A percentile compares a stretch with the other conserved stretches of the same genome.
These are phyloP conservation scores for Colletotrichum sp. DNA, from an alignment of 2,329 filamentous ascomycete species.

Conservation along the genomic window DNA sequence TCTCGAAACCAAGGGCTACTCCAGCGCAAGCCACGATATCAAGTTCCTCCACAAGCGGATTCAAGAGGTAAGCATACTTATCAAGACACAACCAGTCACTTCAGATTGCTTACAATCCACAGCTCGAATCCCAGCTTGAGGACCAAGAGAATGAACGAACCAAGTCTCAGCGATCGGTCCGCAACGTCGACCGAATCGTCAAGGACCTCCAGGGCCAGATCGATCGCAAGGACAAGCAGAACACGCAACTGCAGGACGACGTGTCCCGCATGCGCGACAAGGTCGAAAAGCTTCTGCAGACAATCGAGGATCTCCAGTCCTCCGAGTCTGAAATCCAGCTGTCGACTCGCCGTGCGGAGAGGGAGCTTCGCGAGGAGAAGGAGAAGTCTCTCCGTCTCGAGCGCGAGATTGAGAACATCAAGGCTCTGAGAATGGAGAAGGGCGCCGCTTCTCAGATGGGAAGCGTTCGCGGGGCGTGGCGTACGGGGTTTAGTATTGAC, in stretches of 20 bases:
- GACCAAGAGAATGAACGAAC: constrained; percentile 79
- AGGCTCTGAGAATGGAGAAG: constrained; percentile 75
- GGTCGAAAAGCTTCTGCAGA: constrained; percentile 84
- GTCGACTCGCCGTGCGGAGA: constrained; percentile 82
- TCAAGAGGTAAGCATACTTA: constrained; percentile 75
- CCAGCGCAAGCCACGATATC: constrained; percentile 91
- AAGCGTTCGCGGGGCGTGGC: constrained; percentile 33
- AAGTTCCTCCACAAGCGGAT: constrained; percentile 93
- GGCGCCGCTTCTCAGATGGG: constrained; percentile 35
- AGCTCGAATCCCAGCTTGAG: constrained; percentile 90
- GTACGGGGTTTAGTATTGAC: constrained; percentile 39
- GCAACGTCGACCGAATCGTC: constrained; percentile 92
- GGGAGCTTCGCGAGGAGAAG: constrained; percentile 86
- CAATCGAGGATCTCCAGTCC: constrained; percentile 92
- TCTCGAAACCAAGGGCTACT: constrained; percentile 96
- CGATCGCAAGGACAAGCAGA: constrained; percentile 90
- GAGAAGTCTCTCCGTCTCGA: constrained; percentile 85
- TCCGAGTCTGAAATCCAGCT: constrained; percentile 85
- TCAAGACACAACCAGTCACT: neutral
- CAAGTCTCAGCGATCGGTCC: constrained; percentile 84
- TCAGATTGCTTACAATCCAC: constrained; percentile 23
- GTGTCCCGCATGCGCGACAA: constrained; percentile 87
- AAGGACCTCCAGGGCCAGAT: constrained; percentile 93
- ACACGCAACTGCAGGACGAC: constrained; percentile 81
- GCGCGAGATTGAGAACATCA: constrained; percentile 85